Base-by-base conservation (phyloP, 2,329 filamentous ascomycete genomes). In the Penicillium rolfsii region DNA sequence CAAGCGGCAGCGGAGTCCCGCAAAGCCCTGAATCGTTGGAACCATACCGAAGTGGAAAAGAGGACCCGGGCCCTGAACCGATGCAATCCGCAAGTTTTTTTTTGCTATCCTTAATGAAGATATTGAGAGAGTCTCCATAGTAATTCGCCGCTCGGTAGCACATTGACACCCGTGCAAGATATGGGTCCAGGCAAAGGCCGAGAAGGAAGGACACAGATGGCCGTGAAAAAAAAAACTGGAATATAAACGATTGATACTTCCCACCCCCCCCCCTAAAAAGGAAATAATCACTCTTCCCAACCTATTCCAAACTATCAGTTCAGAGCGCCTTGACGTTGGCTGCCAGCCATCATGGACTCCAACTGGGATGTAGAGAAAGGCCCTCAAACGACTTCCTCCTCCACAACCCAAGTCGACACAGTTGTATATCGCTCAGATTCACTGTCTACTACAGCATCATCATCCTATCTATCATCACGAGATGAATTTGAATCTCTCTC, bases 291-390 rank as follows among this genome's bases (percentile, higher is more conserved):
- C 22, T 38, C 33, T 22, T 35, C 35, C 24, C 28, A 55, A 8
- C 54, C 26, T 22, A 2, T 33, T 22, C 22, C 26, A 11, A 33
- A 16, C 8, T 41, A 24, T 30, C n/a, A n/a, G 26, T 57, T 24
- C n/a, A 28, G 38, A 28, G 26, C 11, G 26, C n/a, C 30, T 54
- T 16, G 12, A 49, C 38, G n/a, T 40, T 26, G 35, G 41, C 36
- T 26, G 30, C 26, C 16, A 36, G 22, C 52, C 53, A 67, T 56
- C 48, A 79, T 79, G 77, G 75, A 79, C 66, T 70, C 35, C 65
- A 75, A 45, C 71, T 66, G 70, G 55, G 76, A 78, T 52, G 41
- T 76, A 52, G 73, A 79, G 59, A 75, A 77, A 54, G 52, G 52
- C 55, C 70, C 71, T 53, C 41, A 53, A 12, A 53, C 35, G 5